Conservation (phyloP, 2,329 filamentous ascomycete species). For the Hypoxylon sp. region DNA sequence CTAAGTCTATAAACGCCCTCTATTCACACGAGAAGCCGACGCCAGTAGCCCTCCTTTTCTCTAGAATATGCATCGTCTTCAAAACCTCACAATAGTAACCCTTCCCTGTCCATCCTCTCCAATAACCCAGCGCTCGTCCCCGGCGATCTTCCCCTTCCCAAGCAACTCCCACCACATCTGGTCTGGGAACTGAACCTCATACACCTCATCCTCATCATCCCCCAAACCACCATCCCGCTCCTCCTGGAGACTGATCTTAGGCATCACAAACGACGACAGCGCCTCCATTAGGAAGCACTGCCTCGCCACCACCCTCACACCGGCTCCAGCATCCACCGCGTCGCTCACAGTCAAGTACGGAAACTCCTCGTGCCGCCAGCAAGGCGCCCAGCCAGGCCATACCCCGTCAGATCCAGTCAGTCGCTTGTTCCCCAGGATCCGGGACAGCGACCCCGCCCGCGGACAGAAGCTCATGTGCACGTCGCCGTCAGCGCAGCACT, state of each 20-base stretch:
- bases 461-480: conserved; percentile 62
- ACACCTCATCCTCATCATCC: conserved; percentile 51
- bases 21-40: neutral
- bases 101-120: conserved; percentile 68
- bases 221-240: conserved; percentile 38
- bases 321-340: conserved; percentile 61
- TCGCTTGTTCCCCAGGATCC: conserved; percentile 16
- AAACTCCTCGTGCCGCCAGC: conserved; percentile 69
- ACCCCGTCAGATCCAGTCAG: conserved; percentile 8
- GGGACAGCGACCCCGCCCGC: conserved; percentile 58
- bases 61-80: neutral
- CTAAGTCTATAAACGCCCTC: neutral
- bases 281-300: conserved; percentile 65
- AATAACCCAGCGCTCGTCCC: conserved; percentile 73
- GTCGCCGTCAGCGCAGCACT: conserved; percentile 61
- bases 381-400: conserved; percentile 59
- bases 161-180: conserved; percentile 65
- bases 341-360: conserved; percentile 65
- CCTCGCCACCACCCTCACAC: conserved; percentile 62
- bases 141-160: conserved; percentile 67
- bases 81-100: conserved; percentile 69
- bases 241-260: conserved; percentile 56
- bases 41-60: neutral
- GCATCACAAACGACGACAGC: conserved; percentile 61
- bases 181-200: conserved; percentile 60